phyloP scores from a whole-genome alignment of 306 rosid genomes.

The Arachis hypogaea region DNA sequence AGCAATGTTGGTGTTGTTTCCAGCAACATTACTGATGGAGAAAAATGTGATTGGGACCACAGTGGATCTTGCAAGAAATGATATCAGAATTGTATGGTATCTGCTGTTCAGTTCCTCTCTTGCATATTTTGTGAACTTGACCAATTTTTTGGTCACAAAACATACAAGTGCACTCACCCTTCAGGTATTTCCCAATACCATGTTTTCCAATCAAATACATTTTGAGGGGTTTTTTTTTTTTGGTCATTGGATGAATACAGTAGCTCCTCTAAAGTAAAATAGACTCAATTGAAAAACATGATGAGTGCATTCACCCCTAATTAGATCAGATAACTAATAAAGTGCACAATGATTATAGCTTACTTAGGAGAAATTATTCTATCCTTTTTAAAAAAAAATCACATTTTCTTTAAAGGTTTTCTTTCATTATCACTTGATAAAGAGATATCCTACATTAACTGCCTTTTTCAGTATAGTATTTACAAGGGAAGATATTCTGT shows the following conservation, averaged over 20 bases:
- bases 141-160: constrained; percentile 42
- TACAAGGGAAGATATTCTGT: neutral
- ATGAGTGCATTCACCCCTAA: neutral
- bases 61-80: constrained; percentile 32
- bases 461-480: too few relatives aligned
- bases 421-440: neutral
- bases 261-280: neutral
- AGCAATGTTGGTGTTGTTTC: constrained; percentile 30
- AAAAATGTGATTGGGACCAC: constrained; percentile 33
- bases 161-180: constrained; percentile 39
- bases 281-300: neutral
- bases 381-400: neutral
- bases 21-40: constrained; percentile 36
- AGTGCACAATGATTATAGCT: neutral
- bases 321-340: neutral
- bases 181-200: constrained; percentile 29
- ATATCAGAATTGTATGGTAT: constrained; percentile 34
- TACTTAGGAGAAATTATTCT: too few relatives aligned
- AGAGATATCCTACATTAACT: neutral
- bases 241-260: too few relatives aligned
- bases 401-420: neutral
- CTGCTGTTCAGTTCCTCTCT: constrained; percentile 38
- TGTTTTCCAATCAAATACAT: neutral
- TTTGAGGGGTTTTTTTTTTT: neutral
- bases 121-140: constrained; percentile 35